These are phyloP conservation scores for Mycena epipterygia DNA, from an alignment of 768 basidiomycete genomes.

Conservation along the genomic window DNA sequence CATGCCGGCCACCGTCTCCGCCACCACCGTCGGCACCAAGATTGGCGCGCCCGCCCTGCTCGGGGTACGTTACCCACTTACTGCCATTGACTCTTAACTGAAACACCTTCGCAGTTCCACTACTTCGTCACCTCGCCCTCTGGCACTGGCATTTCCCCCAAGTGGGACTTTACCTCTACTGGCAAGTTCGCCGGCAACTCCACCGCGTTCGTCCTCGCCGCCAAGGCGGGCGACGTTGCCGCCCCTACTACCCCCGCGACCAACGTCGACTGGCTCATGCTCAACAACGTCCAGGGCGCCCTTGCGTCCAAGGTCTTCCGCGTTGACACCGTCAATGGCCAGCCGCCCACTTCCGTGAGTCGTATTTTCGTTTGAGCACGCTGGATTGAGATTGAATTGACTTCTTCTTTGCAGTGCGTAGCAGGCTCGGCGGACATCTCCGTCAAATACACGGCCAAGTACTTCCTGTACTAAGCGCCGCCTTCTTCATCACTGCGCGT, in stretches of 20 bases:
- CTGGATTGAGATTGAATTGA: no score
- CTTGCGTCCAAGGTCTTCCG: conserved; percentile 56
- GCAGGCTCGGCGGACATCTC: conserved; percentile 26
- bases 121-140: conserved; percentile 56
- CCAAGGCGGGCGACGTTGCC: conserved; percentile 44
- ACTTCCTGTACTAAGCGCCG: conserved; percentile 29
- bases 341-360: conserved; percentile 53
- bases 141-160: conserved; percentile 49
- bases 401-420: conserved; percentile 30
- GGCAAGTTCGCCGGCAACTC: conserved; percentile 29
- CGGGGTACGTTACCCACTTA: conserved; percentile 17
- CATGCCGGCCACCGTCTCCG: conserved; percentile 24
- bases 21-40: conserved; percentile 23
- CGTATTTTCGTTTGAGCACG: no score
- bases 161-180: conserved; percentile 56
- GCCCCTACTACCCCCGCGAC: conserved; percentile 39
- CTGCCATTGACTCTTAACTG: background rate
- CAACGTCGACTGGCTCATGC: conserved; percentile 58
- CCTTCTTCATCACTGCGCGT: background rate
- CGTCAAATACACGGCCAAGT: conserved; percentile 39
- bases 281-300: conserved; percentile 51
- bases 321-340: conserved; percentile 41
- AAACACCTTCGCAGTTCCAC: conserved; percentile 43
- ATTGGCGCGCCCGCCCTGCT: conserved; percentile 19
- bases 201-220: conserved; percentile 35